Conservation (phyloP, 2,329 filamentous ascomycete species). For the Colletotrichum neosansevieriae region DNA sequence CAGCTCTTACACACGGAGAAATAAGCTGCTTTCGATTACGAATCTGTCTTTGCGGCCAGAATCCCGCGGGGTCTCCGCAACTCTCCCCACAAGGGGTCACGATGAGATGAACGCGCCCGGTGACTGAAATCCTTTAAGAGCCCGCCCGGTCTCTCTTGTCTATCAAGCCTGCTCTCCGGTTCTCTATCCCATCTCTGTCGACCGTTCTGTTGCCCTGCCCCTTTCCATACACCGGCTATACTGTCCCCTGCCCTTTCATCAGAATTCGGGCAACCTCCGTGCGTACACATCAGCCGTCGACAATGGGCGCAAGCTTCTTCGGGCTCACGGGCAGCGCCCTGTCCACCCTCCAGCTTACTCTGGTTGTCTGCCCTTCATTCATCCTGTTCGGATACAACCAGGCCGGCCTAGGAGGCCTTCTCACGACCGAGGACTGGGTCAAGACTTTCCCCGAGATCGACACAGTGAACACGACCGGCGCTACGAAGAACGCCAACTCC, state of each 20-base stretch:
- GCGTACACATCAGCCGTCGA: slow-evolving; percentile 21
- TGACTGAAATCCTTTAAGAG: slow-evolving; percentile 25
- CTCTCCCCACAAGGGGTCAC: slow-evolving; percentile 38
- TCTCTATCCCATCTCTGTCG: slow-evolving; percentile 22
- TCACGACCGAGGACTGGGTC: slow-evolving; percentile 50
- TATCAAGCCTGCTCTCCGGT: neutral
- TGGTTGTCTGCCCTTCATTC: slow-evolving; percentile 58
- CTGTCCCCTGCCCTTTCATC: slow-evolving; percentile 6
- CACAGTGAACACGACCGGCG: slow-evolving; percentile 50
- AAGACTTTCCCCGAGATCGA: slow-evolving; percentile 55
- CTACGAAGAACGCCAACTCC: slow-evolving; percentile 47
- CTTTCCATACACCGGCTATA: slow-evolving; percentile 8
- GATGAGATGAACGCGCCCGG: slow-evolving; percentile 21
- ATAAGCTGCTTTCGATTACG: slow-evolving; percentile 32
- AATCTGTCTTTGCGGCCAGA: slow-evolving; percentile 37
- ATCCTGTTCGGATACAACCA: slow-evolving; percentile 58
- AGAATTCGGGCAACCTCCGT: slow-evolving; percentile 26
- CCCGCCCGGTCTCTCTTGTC: neutral
- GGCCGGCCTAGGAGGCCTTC: slow-evolving; percentile 52
- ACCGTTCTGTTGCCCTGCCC: slow-evolving; percentile 5
- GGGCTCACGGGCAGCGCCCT: slow-evolving; percentile 53
- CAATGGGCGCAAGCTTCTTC: slow-evolving; percentile 42
- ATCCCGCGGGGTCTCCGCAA: slow-evolving; percentile 40
- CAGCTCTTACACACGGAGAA: slow-evolving; percentile 30
- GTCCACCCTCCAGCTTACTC: slow-evolving; percentile 52